Evolutionary conservation across 495 filamentous ascomycete genomes (phyloP).

Genomic region (Neurospora tetrasperma): DNA sequence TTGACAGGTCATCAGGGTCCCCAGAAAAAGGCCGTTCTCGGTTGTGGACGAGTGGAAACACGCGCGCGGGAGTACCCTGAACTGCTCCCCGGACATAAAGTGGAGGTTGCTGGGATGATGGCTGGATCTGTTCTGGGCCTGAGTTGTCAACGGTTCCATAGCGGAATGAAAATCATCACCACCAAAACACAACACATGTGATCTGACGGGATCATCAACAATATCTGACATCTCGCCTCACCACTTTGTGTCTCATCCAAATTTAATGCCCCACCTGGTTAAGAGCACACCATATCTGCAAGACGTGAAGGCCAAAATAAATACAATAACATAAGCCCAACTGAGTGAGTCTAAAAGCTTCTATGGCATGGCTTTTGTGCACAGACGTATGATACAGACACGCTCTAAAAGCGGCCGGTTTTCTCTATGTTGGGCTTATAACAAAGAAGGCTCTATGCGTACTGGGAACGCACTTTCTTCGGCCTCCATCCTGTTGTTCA

Average conservation of each 20-base stretch:
- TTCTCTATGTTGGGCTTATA: background rate
- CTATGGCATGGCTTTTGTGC: constrained; percentile 2
- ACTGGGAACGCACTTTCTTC: background rate
- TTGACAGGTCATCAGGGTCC: constrained; percentile 1
- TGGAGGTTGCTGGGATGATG: background rate
- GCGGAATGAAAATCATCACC: background rate
- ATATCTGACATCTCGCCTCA: background rate
- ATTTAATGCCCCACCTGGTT: background rate
- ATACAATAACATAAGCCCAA: constrained; percentile 4
- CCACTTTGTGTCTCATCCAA: background rate
- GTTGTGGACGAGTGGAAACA: background rate
- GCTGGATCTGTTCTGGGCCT: background rate
- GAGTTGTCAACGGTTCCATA: background rate
- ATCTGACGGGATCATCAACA: background rate
- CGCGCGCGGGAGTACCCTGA: background rate
- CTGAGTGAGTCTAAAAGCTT: background rate
- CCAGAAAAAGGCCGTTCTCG: background rate
- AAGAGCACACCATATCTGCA: background rate
- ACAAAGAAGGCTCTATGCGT: background rate
- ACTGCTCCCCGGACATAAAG: background rate
- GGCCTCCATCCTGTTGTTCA: background rate
- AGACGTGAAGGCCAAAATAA: background rate
- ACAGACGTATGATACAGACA: constrained; percentile 4
- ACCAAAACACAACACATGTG: background rate
- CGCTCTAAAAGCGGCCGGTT: background rate